phyloP scores from a whole-genome alignment of 2,329 filamentous ascomycete species.

The Tolypocladium ophioglossoides region DNA sequence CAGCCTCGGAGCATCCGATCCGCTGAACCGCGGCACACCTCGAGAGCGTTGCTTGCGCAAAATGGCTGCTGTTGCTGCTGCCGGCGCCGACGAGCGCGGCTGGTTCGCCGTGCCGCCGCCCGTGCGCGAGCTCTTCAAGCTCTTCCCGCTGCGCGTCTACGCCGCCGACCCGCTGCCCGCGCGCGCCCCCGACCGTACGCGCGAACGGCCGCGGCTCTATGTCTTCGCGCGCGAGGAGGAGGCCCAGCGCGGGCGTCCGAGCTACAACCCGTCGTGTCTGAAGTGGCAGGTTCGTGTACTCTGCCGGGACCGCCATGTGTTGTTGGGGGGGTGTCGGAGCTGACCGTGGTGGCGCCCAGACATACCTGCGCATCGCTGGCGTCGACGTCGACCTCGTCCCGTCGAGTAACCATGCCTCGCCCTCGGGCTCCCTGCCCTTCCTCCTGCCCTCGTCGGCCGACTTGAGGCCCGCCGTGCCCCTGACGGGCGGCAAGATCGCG shows the following conservation, averaged over 20 bases:
- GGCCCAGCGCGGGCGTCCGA: slow-evolving; percentile 52
- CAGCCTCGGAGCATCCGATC: background rate
- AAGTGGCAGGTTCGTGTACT: slow-evolving; percentile 75
- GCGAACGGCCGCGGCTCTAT: slow-evolving; percentile 50
- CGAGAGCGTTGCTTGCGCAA: background rate
- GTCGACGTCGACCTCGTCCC: slow-evolving; percentile 56
- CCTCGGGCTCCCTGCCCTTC: slow-evolving; percentile 80
- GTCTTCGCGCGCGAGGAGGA: slow-evolving; percentile 63
- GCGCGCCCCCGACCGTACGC: slow-evolving; percentile 33
- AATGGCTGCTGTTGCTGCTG: slow-evolving; percentile 1
- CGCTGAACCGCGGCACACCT: background rate
- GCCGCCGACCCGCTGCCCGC: slow-evolving; percentile 63
- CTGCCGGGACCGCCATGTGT: background rate
- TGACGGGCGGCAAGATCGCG: slow-evolving; percentile 46
- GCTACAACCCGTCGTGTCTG: slow-evolving; percentile 85
- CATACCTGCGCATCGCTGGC: slow-evolving; percentile 68
- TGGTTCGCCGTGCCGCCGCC: slow-evolving; percentile 58
- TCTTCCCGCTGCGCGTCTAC: slow-evolving; percentile 70
- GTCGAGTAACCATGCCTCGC: slow-evolving; percentile 89
- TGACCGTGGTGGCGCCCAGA: slow-evolving; percentile 33
- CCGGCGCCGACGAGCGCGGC: slow-evolving; percentile 9
- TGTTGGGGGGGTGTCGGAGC: background rate
- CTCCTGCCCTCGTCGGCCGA: slow-evolving; percentile 46
- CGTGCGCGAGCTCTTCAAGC: slow-evolving; percentile 73
- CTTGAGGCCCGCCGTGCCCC: slow-evolving; percentile 40